Base-by-base conservation (phyloP, 306 rosid species). In the Benincasa hispida region DNA sequence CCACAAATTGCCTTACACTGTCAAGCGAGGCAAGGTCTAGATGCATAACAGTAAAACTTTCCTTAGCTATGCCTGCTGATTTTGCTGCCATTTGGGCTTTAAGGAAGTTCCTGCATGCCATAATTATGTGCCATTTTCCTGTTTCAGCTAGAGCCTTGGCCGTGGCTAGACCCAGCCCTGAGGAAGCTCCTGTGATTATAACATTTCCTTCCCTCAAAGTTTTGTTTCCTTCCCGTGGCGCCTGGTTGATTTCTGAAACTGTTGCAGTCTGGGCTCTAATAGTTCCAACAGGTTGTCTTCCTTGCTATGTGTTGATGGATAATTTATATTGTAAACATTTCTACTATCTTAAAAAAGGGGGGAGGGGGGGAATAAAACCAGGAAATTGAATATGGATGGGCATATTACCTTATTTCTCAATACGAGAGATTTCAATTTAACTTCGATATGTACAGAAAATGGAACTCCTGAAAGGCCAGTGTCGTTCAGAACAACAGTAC, bases 101-200 rank as follows among this genome's bases (percentile, higher is more conserved):
- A 77, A 94, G 99, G 87, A 84, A 94, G 81, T 94, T 96, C 88
- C 99, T 90, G 89, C 99, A 94, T 18, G 99, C 99, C 99, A 94
- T 90, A 77, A 89, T 90, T 7, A 94, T 82, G 55, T 94, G 92
- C 99, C 99, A 92, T 79, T 94, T 90, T 75, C 99, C 97, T 2
- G 96, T 89, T 82, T 94, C 97, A 18, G 97, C 99, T 77, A 94
- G 83, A 55, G 96, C 89, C 88, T 92, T 94, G 47, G 99, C 99
- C 67, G 97, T 90, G 65, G 99, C 99, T 3, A 92, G 87, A 81
- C 99, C 97, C 25, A 94, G 77, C 22, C 99, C 99, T 10, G 97
- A 92, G 30, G 96, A 90, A 56, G 97, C 97, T 0, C 99, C 97
- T 5, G 99, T 94, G 77, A 94, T 54, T 37, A 91, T 83, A 32